phyloP scores from a whole-genome alignment of 768 basidiomycete species.

The Termitomyces sp. region DNA sequence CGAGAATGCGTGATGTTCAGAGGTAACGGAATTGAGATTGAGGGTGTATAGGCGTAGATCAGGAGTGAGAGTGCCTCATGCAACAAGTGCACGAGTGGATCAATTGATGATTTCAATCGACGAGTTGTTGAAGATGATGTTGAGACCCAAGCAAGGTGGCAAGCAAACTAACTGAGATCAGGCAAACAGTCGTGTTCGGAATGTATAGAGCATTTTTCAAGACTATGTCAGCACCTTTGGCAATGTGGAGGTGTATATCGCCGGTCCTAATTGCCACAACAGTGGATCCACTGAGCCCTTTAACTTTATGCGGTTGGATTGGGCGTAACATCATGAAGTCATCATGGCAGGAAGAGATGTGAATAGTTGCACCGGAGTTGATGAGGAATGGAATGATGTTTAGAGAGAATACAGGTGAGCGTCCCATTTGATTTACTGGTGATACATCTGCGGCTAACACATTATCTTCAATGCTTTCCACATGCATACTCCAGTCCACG shows the following conservation, averaged over 20 bases:
- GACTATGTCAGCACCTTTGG: too few relatives aligned
- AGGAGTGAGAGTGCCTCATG: background rate
- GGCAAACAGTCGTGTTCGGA: background rate
- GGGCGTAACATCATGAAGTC: too few relatives aligned
- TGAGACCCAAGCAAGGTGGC: background rate
- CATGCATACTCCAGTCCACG: background rate
- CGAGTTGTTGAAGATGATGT: background rate
- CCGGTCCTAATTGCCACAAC: too few relatives aligned
- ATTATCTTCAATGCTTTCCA: background rate
- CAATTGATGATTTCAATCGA: background rate
- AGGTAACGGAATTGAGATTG: background rate
- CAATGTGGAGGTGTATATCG: too few relatives aligned
- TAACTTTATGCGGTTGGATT: too few relatives aligned
- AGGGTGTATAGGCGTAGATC: background rate
- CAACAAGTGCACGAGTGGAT: background rate
- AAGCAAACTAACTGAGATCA: background rate
- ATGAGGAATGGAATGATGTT: too few relatives aligned
- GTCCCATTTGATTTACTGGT: too few relatives aligned
- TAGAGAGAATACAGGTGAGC: too few relatives aligned
- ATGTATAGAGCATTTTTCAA: background rate
- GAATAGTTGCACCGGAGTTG: too few relatives aligned
- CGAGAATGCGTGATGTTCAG: background rate
- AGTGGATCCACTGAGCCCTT: too few relatives aligned
- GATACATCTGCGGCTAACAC: background rate
- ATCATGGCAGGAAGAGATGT: too few relatives aligned